A percentile compares a stretch with the other conserved stretches of the same genome.
These are phyloP conservation scores for Hyphopichia homilentoma DNA, from an alignment of 805 yeast genomes.

Conservation along the genomic window DNA sequence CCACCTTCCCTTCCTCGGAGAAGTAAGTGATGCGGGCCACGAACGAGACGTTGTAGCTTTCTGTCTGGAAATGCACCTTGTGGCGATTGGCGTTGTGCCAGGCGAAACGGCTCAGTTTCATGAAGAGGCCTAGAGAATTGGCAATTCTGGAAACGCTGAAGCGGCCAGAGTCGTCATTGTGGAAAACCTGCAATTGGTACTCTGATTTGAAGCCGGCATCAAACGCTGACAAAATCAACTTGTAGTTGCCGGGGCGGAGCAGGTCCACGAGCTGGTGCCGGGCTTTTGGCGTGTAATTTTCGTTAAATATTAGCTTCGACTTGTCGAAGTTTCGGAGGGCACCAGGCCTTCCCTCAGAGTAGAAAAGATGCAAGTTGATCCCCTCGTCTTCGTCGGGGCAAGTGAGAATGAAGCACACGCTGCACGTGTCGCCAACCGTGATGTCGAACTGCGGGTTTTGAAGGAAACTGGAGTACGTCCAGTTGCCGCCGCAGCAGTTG, in stretches of 20 bases:
- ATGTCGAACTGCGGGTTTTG: constrained; percentile 53
- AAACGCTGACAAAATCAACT: constrained; percentile 46
- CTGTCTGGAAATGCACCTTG: constrained; percentile 24
- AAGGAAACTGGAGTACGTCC: constrained; percentile 43
- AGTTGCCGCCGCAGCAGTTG: constrained; percentile 62
- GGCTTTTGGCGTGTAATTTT: constrained; percentile 27
- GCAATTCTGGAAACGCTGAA: constrained; percentile 13
- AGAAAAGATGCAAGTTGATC: constrained; percentile 44
- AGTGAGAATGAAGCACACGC: constrained; percentile 18
- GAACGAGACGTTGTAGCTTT: constrained; percentile 19
- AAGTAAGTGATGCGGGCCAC: constrained; percentile 8
- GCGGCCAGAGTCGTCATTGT: constrained; percentile 9
- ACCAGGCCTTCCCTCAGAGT: constrained; percentile 24
- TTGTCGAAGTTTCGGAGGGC: constrained; percentile 19
- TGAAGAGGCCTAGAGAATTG: constrained; percentile 33
- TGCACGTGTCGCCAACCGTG: constrained; percentile 13
- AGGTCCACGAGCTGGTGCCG: constrained; percentile 13
- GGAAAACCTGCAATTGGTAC: constrained; percentile 31
- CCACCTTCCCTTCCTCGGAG: constrained; percentile 6
- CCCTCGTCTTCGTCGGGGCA: constrained; percentile 17
- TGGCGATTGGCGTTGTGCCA: constrained; percentile 42
- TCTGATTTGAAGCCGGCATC: constrained; percentile 22
- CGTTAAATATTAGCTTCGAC: constrained; percentile 27
- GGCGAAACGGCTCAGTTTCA: constrained; percentile 15
- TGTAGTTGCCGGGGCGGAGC: constrained; percentile 36